Evolutionary conservation across 345 rosid genomes (phyloP).

Genomic region (Euphorbia pulcherrima): DNA sequence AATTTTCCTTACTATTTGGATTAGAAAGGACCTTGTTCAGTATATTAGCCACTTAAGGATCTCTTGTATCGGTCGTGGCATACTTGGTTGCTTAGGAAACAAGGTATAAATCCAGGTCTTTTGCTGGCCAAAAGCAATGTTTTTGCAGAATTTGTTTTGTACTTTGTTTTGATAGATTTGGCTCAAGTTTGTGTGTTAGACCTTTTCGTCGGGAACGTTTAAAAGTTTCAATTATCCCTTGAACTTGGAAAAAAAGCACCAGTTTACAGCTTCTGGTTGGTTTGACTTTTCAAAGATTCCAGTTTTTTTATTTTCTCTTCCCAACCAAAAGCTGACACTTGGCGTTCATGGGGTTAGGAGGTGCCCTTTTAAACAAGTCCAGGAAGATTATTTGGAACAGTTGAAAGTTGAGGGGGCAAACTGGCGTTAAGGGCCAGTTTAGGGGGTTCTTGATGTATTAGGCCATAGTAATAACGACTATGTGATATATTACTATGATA

Average conservation of each 20-base stretch:
- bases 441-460: not conserved
- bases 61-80: constrained; percentile 70
- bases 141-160: not conserved
- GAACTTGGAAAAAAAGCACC: no score
- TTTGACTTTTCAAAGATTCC: no score
- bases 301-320: no score
- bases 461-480: not conserved
- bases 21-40: constrained; percentile 72
- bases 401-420: no score
- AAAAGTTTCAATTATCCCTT: no score
- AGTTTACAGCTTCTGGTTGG: no score
- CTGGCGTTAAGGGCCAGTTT: no score
- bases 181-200: not conserved
- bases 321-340: no score
- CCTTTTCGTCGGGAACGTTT: no score
- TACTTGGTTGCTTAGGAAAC: constrained; percentile 90
- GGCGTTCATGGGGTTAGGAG: no score
- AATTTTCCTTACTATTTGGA: constrained; percentile 85
- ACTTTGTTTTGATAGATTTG: not conserved
- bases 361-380: no score
- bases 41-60: constrained; percentile 72
- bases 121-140: not conserved
- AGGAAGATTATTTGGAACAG: no score
- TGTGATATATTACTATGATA: not conserved
- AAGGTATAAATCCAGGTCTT: constrained; percentile 45